Percentiles rank a stretch among this genome's conserved stretches.
Conservation (phyloP, 2,329 filamentous ascomycete genomes). For the Penicillium capsulatum region DNA sequence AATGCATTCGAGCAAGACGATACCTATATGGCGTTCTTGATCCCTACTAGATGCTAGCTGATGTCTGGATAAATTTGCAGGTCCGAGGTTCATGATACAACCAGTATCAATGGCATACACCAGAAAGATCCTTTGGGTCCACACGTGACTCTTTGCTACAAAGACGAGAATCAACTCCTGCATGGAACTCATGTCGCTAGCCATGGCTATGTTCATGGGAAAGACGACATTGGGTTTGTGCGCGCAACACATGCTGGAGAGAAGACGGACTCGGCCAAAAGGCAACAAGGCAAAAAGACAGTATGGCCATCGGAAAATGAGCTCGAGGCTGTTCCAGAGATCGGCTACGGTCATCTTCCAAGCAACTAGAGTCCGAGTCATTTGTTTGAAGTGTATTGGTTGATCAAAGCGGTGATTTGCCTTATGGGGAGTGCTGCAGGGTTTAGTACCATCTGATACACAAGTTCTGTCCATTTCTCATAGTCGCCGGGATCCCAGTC, state of each 20-base stretch:
- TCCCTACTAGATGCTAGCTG: conserved; percentile 1
- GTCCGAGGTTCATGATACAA: conserved; percentile 17
- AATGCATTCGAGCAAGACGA: background rate
- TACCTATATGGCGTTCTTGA: background rate
- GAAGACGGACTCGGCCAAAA: conserved; percentile 1
- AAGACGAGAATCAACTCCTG: conserved; percentile 16
- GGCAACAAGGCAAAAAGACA: background rate
- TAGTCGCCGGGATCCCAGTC: background rate
- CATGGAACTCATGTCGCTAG: conserved; percentile 19
- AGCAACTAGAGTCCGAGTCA: background rate
- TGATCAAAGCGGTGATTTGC: background rate
- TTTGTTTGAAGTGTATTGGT: background rate
- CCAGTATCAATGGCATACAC: conserved; percentile 17
- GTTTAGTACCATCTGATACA: background rate
- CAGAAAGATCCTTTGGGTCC: conserved; percentile 17
- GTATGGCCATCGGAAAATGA: background rate
- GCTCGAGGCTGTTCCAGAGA: background rate
- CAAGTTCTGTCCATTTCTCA: background rate
- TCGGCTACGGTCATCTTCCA: background rate
- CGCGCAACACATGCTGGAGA: conserved; percentile 3
- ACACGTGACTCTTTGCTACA: conserved; percentile 20
- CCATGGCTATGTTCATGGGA: conserved; percentile 11
- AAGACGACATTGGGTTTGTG: conserved; percentile 4
- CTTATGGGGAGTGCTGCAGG: background rate
- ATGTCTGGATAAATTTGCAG: conserved; percentile 7